Conservation (phyloP, 179 eudicot genomes). For the Spinacia oleracea region DNA sequence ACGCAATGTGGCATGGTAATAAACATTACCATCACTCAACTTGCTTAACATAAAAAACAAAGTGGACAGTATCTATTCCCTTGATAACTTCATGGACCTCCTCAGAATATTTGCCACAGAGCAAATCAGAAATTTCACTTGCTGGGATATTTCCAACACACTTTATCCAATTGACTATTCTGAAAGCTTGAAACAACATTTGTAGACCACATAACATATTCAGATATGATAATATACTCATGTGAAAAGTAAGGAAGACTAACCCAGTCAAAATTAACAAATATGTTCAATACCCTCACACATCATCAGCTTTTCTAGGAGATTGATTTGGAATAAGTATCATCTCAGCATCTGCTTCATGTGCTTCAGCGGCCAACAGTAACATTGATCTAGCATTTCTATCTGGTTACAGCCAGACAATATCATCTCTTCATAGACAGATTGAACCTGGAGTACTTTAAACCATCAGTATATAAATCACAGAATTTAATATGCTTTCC, state of each 20-base stretch:
- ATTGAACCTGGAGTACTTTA: slow-evolving; percentile 67
- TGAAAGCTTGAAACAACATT: not conserved
- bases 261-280: slow-evolving; percentile 21
- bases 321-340: slow-evolving; percentile 30
- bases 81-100: no score
- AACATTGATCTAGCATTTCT: slow-evolving; percentile 88
- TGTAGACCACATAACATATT: not conserved
- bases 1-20: not conserved
- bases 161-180: not conserved
- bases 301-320: slow-evolving; percentile 23
- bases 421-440: slow-evolving; percentile 91
- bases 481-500: not conserved
- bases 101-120: no score
- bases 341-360: slow-evolving; percentile 63
- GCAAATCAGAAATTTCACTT: no score
- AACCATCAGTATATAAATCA: not conserved
- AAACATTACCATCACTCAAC: not conserved
- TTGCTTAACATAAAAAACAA: not conserved
- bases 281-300: slow-evolving; percentile 10
- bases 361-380: slow-evolving; percentile 83
- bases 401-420: slow-evolving; percentile 77
- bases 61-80: no score
- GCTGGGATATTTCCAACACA: no score
- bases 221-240: not conserved
- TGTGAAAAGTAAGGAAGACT: slow-evolving; percentile 15